phyloP scores from a whole-genome alignment of 768 basidiomycete genomes.

The Lentinula boryana region DNA sequence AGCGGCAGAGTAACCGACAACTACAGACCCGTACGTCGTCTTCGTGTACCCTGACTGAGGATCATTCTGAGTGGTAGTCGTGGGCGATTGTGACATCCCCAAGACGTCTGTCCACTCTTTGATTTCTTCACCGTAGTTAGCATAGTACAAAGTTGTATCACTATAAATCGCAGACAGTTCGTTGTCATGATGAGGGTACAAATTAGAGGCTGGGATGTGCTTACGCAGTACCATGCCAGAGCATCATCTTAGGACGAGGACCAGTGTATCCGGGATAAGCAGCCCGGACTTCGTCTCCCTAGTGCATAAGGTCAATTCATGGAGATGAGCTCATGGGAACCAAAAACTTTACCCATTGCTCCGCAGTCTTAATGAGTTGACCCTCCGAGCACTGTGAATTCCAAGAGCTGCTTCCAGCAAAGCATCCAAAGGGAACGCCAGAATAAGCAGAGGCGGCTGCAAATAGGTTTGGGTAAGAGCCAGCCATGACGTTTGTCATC shows the following conservation, averaged over 20 bases:
- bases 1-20: constrained; percentile 35
- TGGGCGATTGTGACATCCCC: constrained; percentile 34
- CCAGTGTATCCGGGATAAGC: constrained; percentile 52
- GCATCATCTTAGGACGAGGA: constrained; percentile 40
- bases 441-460: constrained; percentile 42
- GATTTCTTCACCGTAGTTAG: constrained; percentile 45
- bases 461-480: constrained; percentile 49
- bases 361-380: constrained; percentile 33
- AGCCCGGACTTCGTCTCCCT: constrained; percentile 38
- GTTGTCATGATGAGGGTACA: background rate
- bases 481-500: constrained; percentile 54
- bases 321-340: background rate
- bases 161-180: constrained; percentile 14
- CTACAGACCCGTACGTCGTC: constrained; percentile 36
- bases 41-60: constrained; percentile 41
- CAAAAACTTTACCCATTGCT: constrained; percentile 35
- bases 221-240: constrained; percentile 48
- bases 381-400: constrained; percentile 41
- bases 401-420: constrained; percentile 42
- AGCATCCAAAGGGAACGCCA: constrained; percentile 51
- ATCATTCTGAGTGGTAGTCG: constrained; percentile 30
- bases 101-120: constrained; percentile 56
- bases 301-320: background rate
- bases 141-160: constrained; percentile 43
- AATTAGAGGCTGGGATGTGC: background rate